Percentiles rank a stretch among this genome's conserved stretches.
phyloP scores from a whole-genome alignment of 1,139 yeast genomes.

The Scheffersomyces lignicola region DNA sequence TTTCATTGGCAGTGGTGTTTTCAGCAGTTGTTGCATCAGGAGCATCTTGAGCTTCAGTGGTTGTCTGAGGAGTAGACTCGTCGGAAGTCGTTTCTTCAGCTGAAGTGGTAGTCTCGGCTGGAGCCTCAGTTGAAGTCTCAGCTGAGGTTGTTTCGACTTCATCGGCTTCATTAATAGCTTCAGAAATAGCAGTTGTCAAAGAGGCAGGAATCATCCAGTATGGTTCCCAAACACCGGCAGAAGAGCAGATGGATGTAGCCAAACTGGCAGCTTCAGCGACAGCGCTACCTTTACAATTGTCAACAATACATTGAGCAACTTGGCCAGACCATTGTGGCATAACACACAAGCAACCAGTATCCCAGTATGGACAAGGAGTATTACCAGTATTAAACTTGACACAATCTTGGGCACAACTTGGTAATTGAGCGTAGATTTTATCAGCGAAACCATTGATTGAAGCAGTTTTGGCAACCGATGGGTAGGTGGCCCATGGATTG shows the following conservation, averaged over 20 bases:
- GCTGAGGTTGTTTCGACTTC: slow-evolving; percentile 11
- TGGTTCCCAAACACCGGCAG: slow-evolving; percentile 43
- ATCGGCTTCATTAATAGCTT: slow-evolving; percentile 26
- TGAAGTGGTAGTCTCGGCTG: slow-evolving; percentile 8
- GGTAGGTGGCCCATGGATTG: slow-evolving; percentile 28
- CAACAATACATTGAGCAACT: slow-evolving; percentile 30
- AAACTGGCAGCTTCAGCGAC: slow-evolving; percentile 21
- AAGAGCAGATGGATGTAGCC: slow-evolving; percentile 32
- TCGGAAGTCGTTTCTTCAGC: slow-evolving; percentile 5
- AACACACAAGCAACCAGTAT: slow-evolving; percentile 37
- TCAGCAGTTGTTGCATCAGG: slow-evolving; percentile 7
- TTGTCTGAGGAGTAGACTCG: slow-evolving; percentile 6
- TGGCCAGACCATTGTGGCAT: slow-evolving; percentile 28
- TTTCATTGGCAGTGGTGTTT: slow-evolving; percentile 7
- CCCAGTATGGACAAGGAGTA: slow-evolving; percentile 42
- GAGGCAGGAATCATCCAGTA: slow-evolving; percentile 40
- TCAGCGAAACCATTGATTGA: slow-evolving; percentile 44
- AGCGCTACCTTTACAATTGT: slow-evolving; percentile 23
- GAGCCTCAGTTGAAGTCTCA: slow-evolving; percentile 10
- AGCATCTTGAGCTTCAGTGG: slow-evolving; percentile 2
- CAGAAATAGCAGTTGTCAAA: slow-evolving; percentile 28
- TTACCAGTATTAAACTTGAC: slow-evolving; percentile 21
- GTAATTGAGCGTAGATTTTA: slow-evolving; percentile 26
- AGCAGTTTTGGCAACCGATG: slow-evolving; percentile 40
- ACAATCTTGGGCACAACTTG: slow-evolving; percentile 30